Base-by-base conservation (phyloP, 345 rosid species). In the Euphorbia pulcherrima region DNA sequence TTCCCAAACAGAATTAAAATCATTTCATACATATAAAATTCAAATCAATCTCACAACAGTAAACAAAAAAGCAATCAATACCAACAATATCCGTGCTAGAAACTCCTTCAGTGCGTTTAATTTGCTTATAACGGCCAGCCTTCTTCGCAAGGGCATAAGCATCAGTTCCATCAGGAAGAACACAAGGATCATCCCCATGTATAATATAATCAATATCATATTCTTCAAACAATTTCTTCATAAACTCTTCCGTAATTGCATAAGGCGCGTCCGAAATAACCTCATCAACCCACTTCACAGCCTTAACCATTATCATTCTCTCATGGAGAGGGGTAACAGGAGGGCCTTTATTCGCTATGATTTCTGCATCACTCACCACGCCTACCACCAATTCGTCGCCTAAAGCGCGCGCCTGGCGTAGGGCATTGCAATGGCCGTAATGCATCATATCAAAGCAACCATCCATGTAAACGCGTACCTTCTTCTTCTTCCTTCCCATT, bases 361-460 rank as follows among this genome's bases (percentile, higher is more conserved):
- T 85, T 73, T 88, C 95, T 0, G 79, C 83, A 51, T 85, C 92
- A 75, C 95, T 88, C 17, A 88, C 95, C 13, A 88, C 85, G 5
- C 95, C 95, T 13, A 88, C 95, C 35, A 86, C 91, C 77, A 88
- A 63, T 52, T 82, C 79, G 58, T 85, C 95, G 10, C 95, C 95
- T 0, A 88, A 78, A 1, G 90, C 85, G 39, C 84, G 82, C 1
- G 95, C 95, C 80, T 88, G 95, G 2, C 92, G 83, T 23, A 88
- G 89, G 11, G 95, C 95, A 67, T 88, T 86, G 82, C 89, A 85
- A 74, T 88, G 92, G 44, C 95, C 95, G 68, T 88, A 88, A 72
- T 88, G 95, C 95, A 88, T 88, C 86, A 88, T 82, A 70, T 88
- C 95, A 73, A 86, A 88, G 68, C 95, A 86, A 1, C 95, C 95